Base-by-base conservation (phyloP, 1,284 basidiomycete species). In the Leccinum ponderosum region DNA sequence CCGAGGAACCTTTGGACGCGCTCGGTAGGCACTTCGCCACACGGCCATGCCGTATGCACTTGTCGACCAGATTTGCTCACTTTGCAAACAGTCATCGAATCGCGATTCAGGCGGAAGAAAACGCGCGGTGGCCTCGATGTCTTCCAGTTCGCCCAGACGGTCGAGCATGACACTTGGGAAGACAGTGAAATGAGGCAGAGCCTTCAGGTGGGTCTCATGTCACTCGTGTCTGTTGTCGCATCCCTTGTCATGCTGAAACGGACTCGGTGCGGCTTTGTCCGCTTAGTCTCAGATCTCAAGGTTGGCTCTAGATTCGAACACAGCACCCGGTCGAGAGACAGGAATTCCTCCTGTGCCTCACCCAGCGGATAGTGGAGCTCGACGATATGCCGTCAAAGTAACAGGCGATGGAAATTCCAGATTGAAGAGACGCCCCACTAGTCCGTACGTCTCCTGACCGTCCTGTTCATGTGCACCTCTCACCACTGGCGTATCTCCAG, bases 81-180 rank as follows among this genome's bases (percentile, higher is more conserved):
- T 20, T 60, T 60, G 27, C 51, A 54, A 48, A 6, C 60, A 90
- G 89, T 91, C 52, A 80, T 90, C 59, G 89, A 92, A 73, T 81
- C 86, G 33, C 76, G 79, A 4, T 73, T 77, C 29, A 81, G 79
- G 53, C 77, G 83, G 64, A 91, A 90, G 77, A 89, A 84, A 68
- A 79, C 84, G 2, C 81, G 82, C 7, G 82, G 81, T 25, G 83
- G 81, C 5, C 63, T 85, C 29, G 86, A 86, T 56, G 81, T 92
- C 35, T 92, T 92, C 67, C 85, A 90, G 69, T 91, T 90, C 71
- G 89, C 88, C 0, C 85, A 87, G 67, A 92, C 90, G 0, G 84
- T 92, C n/a, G 90, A 91, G 64, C 76, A 80, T 29, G 80, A 78
- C 31, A 82, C 79, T 48, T 92, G 89, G 89, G 77, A 87, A 50